Base-by-base conservation (phyloP, 257 asterid genomes). In the Voacanga thouarsii region DNA sequence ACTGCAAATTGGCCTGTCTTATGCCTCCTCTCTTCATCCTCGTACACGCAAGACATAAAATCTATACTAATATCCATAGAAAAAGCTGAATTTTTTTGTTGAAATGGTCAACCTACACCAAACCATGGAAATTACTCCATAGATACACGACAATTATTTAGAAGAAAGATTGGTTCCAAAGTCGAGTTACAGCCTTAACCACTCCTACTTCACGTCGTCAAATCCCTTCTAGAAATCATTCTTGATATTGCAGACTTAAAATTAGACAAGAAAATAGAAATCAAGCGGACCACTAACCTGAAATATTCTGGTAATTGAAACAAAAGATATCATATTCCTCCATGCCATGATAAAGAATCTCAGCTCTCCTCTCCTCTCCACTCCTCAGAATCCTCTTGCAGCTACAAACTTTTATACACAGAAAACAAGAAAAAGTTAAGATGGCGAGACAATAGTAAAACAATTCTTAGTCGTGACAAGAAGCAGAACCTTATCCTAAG, bases 261-360 rank as follows among this genome's bases (percentile, higher is more conserved):
- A 41, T 45, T 26, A 73, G 69, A 41, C 24, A 51, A 45, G 12
- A 10, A 7, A 53, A 28, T 2, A 12, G 1, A 26, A n/a, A 43
- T 7, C n/a, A 43, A 15, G 57, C 16, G n/a, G 47, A 51, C 26
- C 14, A 79, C 91, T 59, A 81, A 92, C 97, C 97, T 85, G 96
- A 82, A 90, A 87, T 79, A 90, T 83, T 75, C 85, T 83, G 81
- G 86, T 68, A 77, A 90, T 84, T 63, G 87, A 88, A 71, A 86
- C 87, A 83, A 84, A 77, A 14, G 87, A 78, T 70, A 88, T 64
- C 82, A 79, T 66, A 74, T 82, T 82, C 81, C 80, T 87, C 95
- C 90, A 82, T 76, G 86, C 89, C 96, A 91, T 87, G 75, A 74
- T 39, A 55, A 80, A 33, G 63, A 19, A 47, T 56, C 47, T 68